phyloP scores from a whole-genome alignment of 2,329 filamentous ascomycete genomes.

The Trichophaea hybrida region DNA sequence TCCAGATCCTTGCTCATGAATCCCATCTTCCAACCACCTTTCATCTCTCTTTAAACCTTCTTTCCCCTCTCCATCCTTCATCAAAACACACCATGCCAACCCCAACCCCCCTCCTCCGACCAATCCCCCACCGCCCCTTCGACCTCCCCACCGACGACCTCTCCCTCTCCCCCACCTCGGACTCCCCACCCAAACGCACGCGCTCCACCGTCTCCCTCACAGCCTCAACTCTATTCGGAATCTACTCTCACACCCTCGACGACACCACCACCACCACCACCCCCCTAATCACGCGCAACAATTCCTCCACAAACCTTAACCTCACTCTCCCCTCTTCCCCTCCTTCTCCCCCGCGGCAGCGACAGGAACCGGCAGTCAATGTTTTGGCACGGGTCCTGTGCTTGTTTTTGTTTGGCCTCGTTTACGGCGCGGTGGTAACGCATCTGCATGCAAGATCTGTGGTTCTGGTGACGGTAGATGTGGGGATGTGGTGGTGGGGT shows the following conservation, averaged over 20 bases:
- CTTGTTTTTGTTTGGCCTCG: slow-evolving; percentile 64
- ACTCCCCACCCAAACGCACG: slow-evolving; percentile 44
- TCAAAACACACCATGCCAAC: slow-evolving; percentile 7
- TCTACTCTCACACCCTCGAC: slow-evolving; percentile 59
- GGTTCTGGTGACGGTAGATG: slow-evolving; percentile 45
- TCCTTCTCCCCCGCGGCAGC: not conserved
- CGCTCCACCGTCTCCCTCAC: slow-evolving; percentile 76
- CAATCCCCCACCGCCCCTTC: slow-evolving; percentile 59
- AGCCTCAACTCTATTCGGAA: slow-evolving; percentile 76
- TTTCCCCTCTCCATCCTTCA: not conserved
- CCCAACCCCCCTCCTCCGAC: slow-evolving; percentile 42
- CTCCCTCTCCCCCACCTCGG: slow-evolving; percentile 29
- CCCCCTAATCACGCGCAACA: slow-evolving; percentile 9
- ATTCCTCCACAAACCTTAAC: slow-evolving; percentile 31
- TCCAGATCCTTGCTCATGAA: not conserved
- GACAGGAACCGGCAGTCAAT: not conserved
- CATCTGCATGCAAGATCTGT: slow-evolving; percentile 55
- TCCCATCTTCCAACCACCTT: not conserved
- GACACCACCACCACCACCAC: slow-evolving; percentile 30
- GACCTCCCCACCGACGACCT: slow-evolving; percentile 36
- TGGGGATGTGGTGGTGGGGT: slow-evolving; percentile 55
- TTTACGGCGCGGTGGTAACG: slow-evolving; percentile 69
- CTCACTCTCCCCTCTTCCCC: not conserved
- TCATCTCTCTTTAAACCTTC: not conserved
- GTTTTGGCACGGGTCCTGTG: slow-evolving; percentile 30